Evolutionary conservation across 192 early-diverging fungal species (phyloP).

Genomic region (Diversispora eburnea): DNA sequence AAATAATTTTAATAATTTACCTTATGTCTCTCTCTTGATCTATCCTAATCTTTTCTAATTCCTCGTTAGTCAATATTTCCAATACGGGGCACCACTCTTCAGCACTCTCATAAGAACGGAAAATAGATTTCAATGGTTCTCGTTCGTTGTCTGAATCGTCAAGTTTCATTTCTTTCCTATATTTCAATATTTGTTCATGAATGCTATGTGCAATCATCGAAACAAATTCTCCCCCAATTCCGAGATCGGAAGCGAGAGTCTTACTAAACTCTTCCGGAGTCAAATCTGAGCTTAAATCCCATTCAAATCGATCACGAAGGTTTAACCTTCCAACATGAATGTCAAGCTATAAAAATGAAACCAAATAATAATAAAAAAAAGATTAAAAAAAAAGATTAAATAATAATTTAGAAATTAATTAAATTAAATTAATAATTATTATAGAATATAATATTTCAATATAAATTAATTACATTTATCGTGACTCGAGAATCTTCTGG

Average conservation of each 20-base stretch:
- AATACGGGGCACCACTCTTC: conserved; percentile 52
- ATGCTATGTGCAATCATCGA: conserved; percentile 71
- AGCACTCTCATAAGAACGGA: conserved; percentile 47
- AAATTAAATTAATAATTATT: too few relatives aligned
- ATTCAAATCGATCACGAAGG: conserved; percentile 87
- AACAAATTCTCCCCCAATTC: conserved; percentile 77
- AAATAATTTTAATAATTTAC: conserved; percentile 31
- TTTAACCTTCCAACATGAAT: conserved; percentile 78
- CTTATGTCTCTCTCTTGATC: conserved; percentile 55
- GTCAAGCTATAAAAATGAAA: conserved; percentile 57
- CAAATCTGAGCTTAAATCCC: conserved; percentile 71
- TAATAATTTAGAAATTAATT: too few relatives aligned
- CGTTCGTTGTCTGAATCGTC: conserved; percentile 45
- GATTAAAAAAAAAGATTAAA: not conserved
- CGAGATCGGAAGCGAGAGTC: conserved; percentile 65
- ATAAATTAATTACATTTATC: conserved; percentile 46
- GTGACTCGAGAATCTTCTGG: conserved; percentile 42
- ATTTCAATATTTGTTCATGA: conserved; percentile 66
- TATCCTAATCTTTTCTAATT: conserved; percentile 56
- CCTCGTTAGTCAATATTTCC: conserved; percentile 54
- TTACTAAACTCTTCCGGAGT: conserved; percentile 72
- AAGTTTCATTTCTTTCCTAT: conserved; percentile 47
- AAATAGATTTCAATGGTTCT: conserved; percentile 43
- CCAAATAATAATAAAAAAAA: too few relatives aligned
- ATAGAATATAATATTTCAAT: conserved; percentile 11